These are phyloP conservation scores for Microcos paniculata DNA, from an alignment of 345 rosid genomes.

Conservation along the genomic window DNA sequence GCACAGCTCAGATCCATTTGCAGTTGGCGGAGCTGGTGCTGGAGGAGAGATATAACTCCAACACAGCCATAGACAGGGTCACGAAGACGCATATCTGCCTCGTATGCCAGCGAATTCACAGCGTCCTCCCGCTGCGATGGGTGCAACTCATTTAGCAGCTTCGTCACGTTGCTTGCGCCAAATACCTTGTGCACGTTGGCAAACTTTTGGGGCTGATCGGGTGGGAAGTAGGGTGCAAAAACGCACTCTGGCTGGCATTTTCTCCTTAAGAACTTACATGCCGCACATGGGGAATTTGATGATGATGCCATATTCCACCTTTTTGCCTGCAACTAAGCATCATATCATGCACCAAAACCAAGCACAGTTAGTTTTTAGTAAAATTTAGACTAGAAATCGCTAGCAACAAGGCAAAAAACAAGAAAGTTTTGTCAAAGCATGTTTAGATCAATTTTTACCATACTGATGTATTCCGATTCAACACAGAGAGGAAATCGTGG, in stretches of 20 bases:
- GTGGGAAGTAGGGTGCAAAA: conserved; percentile 48
- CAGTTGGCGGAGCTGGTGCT: conserved; percentile 45
- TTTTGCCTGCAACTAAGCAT: conserved; percentile 18
- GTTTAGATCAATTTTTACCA: not conserved
- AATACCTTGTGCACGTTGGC: conserved; percentile 43
- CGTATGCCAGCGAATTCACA: conserved; percentile 41
- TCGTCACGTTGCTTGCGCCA: conserved; percentile 46
- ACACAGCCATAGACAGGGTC: conserved; percentile 53
- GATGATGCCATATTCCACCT: conserved; percentile 34
- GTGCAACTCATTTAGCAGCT: conserved; percentile 41
- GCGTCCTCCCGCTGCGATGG: conserved; percentile 46
- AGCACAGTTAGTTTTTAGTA: not conserved
- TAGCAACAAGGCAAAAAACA: not conserved
- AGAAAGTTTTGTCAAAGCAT: not conserved
- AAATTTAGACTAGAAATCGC: not conserved
- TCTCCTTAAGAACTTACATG: conserved; percentile 41
- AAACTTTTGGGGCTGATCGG: conserved; percentile 43
- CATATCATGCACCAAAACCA: not conserved
- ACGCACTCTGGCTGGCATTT: conserved; percentile 51
- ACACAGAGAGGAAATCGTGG: not conserved
- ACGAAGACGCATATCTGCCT: conserved; percentile 44
- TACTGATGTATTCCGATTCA: not conserved
- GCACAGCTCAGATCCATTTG: conserved; percentile 52
- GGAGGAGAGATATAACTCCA: conserved; percentile 43
- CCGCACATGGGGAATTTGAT: conserved; percentile 47